A percentile compares a stretch with the other conserved stretches of the same genome.
Evolutionary conservation across 495 filamentous ascomycete genomes (phyloP).

Genomic region (Xylaria flabelliformis): DNA sequence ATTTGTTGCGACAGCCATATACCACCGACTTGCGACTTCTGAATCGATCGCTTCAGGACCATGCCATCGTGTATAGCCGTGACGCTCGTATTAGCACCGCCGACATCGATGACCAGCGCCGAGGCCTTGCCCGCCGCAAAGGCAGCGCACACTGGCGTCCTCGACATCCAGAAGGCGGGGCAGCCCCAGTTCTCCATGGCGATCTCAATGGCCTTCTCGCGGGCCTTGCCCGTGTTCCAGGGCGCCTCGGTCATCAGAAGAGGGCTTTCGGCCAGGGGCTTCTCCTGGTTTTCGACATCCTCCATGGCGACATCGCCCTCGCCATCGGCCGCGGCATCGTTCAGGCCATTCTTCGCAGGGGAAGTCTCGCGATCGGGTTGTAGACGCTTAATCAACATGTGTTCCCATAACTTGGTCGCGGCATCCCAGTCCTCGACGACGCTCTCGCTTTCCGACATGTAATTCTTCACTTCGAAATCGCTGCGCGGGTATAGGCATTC

Average conservation of each 20-base stretch:
- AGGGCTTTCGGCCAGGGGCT: slow-evolving; percentile 84
- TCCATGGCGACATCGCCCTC: slow-evolving; percentile 68
- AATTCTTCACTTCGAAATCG: slow-evolving; percentile 82
- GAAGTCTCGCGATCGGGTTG: slow-evolving; percentile 70
- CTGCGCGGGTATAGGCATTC: slow-evolving; percentile 78
- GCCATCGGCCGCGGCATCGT: slow-evolving; percentile 66
- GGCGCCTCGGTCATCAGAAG: slow-evolving; percentile 92
- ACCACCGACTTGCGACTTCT: slow-evolving; percentile 82
- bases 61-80: slow-evolving; percentile 94
- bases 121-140: slow-evolving; percentile 93
- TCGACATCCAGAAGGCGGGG: slow-evolving; percentile 88
- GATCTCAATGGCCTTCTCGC: slow-evolving; percentile 92
- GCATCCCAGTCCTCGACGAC: slow-evolving; percentile 96
- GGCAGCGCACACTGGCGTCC: slow-evolving; percentile 61
- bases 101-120: slow-evolving; percentile 89
- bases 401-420: slow-evolving; percentile 86
- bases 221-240: slow-evolving; percentile 85
- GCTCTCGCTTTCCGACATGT: slow-evolving; percentile 81
- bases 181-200: slow-evolving; percentile 95
- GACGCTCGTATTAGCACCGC: slow-evolving; percentile 87
- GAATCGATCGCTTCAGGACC: slow-evolving; percentile 86
- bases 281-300: slow-evolving; percentile 69
- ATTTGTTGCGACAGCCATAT: slow-evolving; percentile 89
- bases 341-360: slow-evolving; percentile 75
- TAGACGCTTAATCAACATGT: slow-evolving; percentile 74